These are phyloP conservation scores for Penicillium nucicola DNA, from an alignment of 495 filamentous ascomycete genomes.

Conservation along the genomic window DNA sequence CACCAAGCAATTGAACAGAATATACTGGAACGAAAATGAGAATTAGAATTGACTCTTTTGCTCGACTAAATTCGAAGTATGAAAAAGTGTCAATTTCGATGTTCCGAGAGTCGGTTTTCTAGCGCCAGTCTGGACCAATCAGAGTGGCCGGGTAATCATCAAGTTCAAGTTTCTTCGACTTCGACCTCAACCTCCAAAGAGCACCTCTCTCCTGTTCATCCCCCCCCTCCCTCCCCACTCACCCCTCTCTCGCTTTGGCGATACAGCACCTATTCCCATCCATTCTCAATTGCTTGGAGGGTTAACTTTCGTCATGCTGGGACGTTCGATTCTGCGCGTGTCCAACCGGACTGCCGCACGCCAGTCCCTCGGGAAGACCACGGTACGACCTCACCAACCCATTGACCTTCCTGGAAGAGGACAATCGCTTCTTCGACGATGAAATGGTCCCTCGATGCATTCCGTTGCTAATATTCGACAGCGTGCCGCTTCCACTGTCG, in stretches of 20 bases:
- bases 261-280: constrained; percentile 30
- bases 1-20: not conserved
- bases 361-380: constrained; percentile 48
- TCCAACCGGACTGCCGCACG: constrained; percentile 69
- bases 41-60: not conserved
- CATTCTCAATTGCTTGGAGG: constrained; percentile 37
- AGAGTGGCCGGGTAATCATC: constrained; percentile 36
- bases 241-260: constrained; percentile 29
- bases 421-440: constrained; percentile 27
- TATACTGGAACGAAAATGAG: not conserved
- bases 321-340: constrained; percentile 77
- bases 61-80: not conserved
- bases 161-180: constrained; percentile 45
- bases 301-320: constrained; percentile 66
- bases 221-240: constrained; percentile 24
- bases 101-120: constrained; percentile 9
- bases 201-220: constrained; percentile 35
- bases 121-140: constrained; percentile 30
- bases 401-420: constrained; percentile 29
- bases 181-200: constrained; percentile 38
- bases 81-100: not conserved
- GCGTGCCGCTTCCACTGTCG: constrained; percentile 46
- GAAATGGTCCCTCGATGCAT: not conserved
- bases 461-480: constrained; percentile 29
- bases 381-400: constrained; percentile 39